A percentile compares a stretch with the other conserved stretches of the same genome.
Evolutionary conservation across 768 basidiomycete genomes (phyloP).

Genomic region (Mycena capillaripes): DNA sequence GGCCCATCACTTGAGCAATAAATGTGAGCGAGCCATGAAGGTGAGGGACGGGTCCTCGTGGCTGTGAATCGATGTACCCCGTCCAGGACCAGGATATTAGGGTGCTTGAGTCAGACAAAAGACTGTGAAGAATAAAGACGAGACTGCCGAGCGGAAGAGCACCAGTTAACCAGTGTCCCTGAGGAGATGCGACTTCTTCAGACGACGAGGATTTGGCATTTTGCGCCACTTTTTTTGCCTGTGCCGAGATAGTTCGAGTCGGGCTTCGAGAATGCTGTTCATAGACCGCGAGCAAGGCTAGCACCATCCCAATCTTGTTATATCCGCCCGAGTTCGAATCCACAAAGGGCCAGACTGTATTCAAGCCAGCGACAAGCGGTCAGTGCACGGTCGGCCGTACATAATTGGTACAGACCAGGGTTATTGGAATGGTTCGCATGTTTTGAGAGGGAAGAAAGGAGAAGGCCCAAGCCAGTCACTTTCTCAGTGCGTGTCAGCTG

Average conservation of each 20-base stretch:
- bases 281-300: slow-evolving; percentile 70
- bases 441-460: slow-evolving; percentile 78
- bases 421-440: slow-evolving; percentile 87
- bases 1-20: slow-evolving; percentile 70
- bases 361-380: neutral
- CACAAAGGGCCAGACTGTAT: slow-evolving; percentile 83
- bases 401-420: slow-evolving; percentile 64
- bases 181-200: neutral
- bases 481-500: slow-evolving; percentile 17
- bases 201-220: slow-evolving; percentile 11
- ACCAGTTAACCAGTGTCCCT: slow-evolving; percentile 42
- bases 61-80: slow-evolving; percentile 74
- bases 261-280: slow-evolving; percentile 66
- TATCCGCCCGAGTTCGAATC: slow-evolving; percentile 75
- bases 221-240: neutral
- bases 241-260: slow-evolving; percentile 23
- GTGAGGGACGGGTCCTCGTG: slow-evolving; percentile 81
- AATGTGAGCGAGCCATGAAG: slow-evolving; percentile 80
- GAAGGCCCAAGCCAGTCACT: slow-evolving; percentile 79
- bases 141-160: slow-evolving; percentile 76
- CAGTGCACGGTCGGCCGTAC: slow-evolving; percentile 3
- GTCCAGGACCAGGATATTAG: slow-evolving; percentile 93
- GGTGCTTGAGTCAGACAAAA: slow-evolving; percentile 82
- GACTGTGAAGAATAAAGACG: slow-evolving; percentile 79
- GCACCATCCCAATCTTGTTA: slow-evolving; percentile 74